Percentiles rank a stretch among this genome's conserved stretches.
Conservation (phyloP, 164 flowering plant genomes). For the Berberis vulgaris region DNA sequence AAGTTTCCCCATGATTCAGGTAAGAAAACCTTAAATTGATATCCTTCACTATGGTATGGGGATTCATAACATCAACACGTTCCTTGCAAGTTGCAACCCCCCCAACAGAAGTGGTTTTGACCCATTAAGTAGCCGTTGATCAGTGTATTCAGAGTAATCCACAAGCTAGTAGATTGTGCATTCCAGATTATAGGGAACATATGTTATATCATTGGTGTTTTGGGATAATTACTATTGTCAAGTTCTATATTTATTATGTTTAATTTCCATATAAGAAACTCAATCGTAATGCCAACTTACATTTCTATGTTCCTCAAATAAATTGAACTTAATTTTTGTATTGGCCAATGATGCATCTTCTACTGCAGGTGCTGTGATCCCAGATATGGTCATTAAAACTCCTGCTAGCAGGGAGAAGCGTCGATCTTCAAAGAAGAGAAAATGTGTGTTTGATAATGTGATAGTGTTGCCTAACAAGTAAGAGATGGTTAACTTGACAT, state of each 20-base stretch:
- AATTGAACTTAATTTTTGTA: neutral
- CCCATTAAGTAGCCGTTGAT: neutral
- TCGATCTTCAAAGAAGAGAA: slow-evolving; percentile 48
- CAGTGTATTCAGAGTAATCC: no score
- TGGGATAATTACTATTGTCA: no score
- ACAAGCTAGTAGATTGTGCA: no score
- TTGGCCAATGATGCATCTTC: neutral
- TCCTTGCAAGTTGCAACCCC: no score
- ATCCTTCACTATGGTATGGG: neutral
- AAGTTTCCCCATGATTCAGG: slow-evolving; percentile 31
- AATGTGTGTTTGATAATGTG: slow-evolving; percentile 36
- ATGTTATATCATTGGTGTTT: no score
- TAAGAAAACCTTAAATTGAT: slow-evolving; percentile 2
- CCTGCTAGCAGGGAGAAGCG: slow-evolving; percentile 53
- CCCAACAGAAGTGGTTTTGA: neutral
- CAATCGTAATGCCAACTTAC: neutral
- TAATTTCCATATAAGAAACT: neutral
- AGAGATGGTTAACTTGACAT: neutral
- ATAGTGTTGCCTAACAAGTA: slow-evolving; percentile 57
- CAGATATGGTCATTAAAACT: slow-evolving; percentile 43
- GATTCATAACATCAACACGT: neutral
- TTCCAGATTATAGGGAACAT: no score
- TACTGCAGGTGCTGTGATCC: slow-evolving; percentile 29
- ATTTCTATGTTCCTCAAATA: neutral
- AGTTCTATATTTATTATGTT: no score